Conservation (phyloP, 176 grass and related monocot species). For the Ensete glaucum region DNA sequence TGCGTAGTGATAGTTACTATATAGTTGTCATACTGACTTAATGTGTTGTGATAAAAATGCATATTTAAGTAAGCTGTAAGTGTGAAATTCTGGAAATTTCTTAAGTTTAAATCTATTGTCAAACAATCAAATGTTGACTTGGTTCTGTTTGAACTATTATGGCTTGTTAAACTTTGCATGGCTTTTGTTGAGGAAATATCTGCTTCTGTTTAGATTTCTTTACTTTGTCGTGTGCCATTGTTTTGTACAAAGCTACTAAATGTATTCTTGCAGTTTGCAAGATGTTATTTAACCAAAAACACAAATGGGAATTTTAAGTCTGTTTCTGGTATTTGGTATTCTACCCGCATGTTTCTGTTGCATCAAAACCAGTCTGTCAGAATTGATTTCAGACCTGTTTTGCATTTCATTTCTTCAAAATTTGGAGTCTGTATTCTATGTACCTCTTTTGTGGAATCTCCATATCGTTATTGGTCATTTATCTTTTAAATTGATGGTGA, state of each 20-base stretch:
- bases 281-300: neutral
- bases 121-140: neutral
- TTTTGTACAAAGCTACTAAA: neutral
- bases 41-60: neutral
- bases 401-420: no score
- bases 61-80: conserved; percentile 8
- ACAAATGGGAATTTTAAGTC: neutral
- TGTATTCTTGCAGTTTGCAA: neutral
- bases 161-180: neutral
- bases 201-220: neutral
- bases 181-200: neutral
- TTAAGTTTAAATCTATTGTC: neutral
- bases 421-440: no score
- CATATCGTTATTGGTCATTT: no score
- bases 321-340: neutral
- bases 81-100: conserved; percentile 6
- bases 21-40: neutral
- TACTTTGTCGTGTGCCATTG: neutral
- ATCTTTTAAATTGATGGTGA: no score
- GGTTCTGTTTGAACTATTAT: neutral
- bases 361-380: no score
- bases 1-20: neutral
- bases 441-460: no score
- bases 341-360: neutral
- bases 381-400: no score